Base-by-base conservation (phyloP, 345 rosid genomes). In the Ricinus communis region DNA sequence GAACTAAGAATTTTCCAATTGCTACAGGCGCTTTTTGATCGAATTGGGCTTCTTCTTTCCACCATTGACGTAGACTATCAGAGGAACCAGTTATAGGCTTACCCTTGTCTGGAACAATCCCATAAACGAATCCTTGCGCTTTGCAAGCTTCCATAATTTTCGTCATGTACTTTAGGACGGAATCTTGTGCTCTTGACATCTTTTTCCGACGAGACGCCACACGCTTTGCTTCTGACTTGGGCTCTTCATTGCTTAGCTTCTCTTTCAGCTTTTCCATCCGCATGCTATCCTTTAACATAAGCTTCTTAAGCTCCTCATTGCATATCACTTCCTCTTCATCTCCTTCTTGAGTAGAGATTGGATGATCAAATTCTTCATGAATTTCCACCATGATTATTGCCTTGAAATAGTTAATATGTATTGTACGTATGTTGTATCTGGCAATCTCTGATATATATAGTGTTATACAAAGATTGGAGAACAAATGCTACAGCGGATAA, bases 121-220 rank as follows among this genome's bases (percentile, higher is more conserved):
- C 90, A 58, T 84, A 88, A 3, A 91, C 89, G 31, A 91, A 89
- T 0, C 96, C 96, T 68, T 71, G 79, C 0, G 74, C 90, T 19
- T 86, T 85, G 71, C 93, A 88, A 7, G 86, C 84, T 31, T 88
- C 93, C 92, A 87, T 90, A 67, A 87, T 90, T 83, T 87, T 92
- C 67, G 80, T 82, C 92, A 85, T 88, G 80, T 86, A 85, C 69
- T 87, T 87, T 52, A 90, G 85, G 71, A 90, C 80, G 0, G 87
- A 85, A 69, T 85, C 96, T 71, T 90, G 92, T 24, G 92, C 81
- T 33, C 89, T 66, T 0, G 84, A 85, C 91, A 65, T 82, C 79
- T 76, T 89, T 80, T 82, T 85, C 57, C 82, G 73, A 31, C 81
- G 79, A 8, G 88, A 84, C 0, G 87, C 77, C 24, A 79, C 84